phyloP scores from a whole-genome alignment of 352 stramenopile species.

The Pythium pyrilobum region DNA sequence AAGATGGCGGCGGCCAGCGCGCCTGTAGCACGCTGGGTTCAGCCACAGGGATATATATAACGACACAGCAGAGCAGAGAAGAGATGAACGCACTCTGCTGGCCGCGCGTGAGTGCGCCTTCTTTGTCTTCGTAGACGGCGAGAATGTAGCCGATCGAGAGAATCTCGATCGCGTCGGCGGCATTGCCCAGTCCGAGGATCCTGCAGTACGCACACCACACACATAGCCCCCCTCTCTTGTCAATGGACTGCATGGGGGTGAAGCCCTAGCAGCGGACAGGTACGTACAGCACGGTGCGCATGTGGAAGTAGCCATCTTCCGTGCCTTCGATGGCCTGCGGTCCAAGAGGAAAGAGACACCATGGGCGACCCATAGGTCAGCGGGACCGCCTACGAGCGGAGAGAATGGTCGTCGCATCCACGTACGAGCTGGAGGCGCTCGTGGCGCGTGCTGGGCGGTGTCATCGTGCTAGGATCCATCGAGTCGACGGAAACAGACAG shows the following conservation, averaged over 20 bases:
- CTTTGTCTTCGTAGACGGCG: constrained; percentile 71
- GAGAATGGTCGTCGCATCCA: neutral
- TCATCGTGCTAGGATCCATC: too few relatives aligned
- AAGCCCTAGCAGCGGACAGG: neutral
- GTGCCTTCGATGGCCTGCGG: constrained; percentile 46
- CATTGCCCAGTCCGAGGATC: constrained; percentile 81
- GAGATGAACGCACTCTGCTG: constrained; percentile 51
- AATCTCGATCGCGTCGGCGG: constrained; percentile 88
- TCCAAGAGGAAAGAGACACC: neutral
- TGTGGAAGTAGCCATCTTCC: constrained; percentile 58
- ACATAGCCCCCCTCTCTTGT: too few relatives aligned
- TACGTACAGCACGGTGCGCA: constrained; percentile 61
- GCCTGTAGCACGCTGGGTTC: constrained; percentile 31
- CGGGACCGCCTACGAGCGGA: too few relatives aligned
- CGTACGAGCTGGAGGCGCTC: constrained; percentile 22
- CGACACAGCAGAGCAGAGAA: too few relatives aligned
- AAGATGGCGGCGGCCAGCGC: constrained; percentile 85
- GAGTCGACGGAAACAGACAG: too few relatives aligned
- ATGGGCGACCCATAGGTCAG: neutral
- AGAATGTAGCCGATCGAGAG: constrained; percentile 90
- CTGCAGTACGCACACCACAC: constrained; percentile 19
- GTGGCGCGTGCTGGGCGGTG: constrained; percentile 5
- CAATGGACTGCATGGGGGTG: too few relatives aligned
- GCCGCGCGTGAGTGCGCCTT: constrained; percentile 41
- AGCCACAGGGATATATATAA: neutral